These are phyloP conservation scores for Alnus glutinosa DNA, from an alignment of 306 rosid genomes.

Conservation along the genomic window DNA sequence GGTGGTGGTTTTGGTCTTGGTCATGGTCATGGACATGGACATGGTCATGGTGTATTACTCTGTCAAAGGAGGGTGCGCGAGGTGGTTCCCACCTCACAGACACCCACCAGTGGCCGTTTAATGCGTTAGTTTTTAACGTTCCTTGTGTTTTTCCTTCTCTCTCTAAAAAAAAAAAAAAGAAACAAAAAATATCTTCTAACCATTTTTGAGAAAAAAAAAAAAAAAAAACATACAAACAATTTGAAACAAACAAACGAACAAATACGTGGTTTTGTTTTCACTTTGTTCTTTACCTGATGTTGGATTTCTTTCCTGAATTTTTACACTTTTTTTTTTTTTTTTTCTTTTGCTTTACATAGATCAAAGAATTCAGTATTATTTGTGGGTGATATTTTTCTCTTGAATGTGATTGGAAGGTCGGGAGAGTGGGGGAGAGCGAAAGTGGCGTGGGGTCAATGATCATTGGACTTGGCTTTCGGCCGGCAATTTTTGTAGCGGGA, in stretches of 20 bases:
- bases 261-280: too few relatives aligned
- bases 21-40: not conserved
- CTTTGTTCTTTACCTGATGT: not conserved
- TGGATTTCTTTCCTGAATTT: too few relatives aligned
- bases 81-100: constrained; percentile 27
- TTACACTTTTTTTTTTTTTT: not conserved
- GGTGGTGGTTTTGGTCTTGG: not conserved
- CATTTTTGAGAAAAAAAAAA: not conserved
- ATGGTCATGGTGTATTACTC: constrained; percentile 11
- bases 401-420: constrained; percentile 1
- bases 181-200: too few relatives aligned
- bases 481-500: not conserved
- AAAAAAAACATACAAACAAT: too few relatives aligned
- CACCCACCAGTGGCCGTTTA: constrained; percentile 24
- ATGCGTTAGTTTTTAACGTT: constrained; percentile 15
- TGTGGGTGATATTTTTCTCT: not conserved
- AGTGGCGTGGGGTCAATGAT: not conserved
- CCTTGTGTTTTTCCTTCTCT: not conserved
- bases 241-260: too few relatives aligned
- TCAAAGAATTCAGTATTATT: not conserved
- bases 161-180: too few relatives aligned
- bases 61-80: constrained; percentile 29
- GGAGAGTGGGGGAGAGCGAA: not conserved
- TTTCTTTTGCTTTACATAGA: not conserved
- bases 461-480: not conserved